Evolutionary conservation across 345 rosid genomes (phyloP).

Genomic region (Physaria fendleri): DNA sequence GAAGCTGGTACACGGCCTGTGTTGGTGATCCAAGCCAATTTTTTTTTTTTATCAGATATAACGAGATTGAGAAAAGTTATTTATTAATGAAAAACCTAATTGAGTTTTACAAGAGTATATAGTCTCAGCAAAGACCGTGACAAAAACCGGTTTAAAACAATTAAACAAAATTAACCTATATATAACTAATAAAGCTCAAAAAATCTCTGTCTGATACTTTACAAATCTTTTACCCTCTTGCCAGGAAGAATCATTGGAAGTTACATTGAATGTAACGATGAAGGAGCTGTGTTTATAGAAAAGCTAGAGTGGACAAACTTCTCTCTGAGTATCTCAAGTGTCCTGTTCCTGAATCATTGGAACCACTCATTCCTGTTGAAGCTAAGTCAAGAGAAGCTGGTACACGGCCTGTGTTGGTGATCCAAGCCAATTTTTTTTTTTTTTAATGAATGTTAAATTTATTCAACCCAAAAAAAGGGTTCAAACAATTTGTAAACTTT

Average conservation of each 20-base stretch:
- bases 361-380: constrained; percentile 32
- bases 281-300: constrained; percentile 35
- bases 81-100: no score
- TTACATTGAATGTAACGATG: constrained; percentile 31
- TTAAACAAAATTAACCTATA: constrained; percentile 17
- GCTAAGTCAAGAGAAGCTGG: constrained; percentile 19
- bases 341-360: constrained; percentile 21
- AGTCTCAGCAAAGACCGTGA: no score
- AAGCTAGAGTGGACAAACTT: constrained; percentile 26
- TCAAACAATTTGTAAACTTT: no score
- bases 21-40: constrained; percentile 33
- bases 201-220: constrained; percentile 38
- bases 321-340: constrained; percentile 28
- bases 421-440: constrained; percentile 38
- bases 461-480: no score
- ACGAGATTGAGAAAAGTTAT: no score
- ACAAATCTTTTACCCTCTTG: constrained; percentile 39
- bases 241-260: constrained; percentile 24
- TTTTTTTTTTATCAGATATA: no score
- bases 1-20: constrained; percentile 27
- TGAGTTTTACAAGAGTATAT: no score
- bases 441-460: no score
- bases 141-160: no score
- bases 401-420: constrained; percentile 26
- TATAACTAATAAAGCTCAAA: constrained; percentile 32